Conservation (phyloP, 805 yeast genomes). For the Candida ulmi region DNA sequence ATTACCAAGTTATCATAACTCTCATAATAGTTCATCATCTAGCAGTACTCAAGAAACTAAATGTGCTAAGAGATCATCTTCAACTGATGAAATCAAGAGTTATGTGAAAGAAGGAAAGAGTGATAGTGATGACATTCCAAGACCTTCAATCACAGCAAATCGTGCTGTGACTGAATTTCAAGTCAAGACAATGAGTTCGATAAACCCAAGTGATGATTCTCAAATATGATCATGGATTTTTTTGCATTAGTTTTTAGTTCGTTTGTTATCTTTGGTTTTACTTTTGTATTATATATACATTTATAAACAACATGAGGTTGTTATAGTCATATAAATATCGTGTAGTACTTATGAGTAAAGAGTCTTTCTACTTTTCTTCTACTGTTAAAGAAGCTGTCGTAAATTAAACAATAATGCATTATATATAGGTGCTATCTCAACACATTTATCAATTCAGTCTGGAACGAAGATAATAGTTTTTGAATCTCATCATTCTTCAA, state of each 20-base stretch:
- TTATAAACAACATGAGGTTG: too few relatives aligned
- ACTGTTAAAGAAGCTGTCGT: too few relatives aligned
- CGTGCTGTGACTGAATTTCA: slow-evolving; percentile 13
- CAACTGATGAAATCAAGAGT: slow-evolving; percentile 8
- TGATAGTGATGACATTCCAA: background rate
- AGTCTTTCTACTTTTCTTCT: too few relatives aligned
- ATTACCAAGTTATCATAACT: slow-evolving; percentile 2
- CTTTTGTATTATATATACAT: too few relatives aligned
- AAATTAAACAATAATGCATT: too few relatives aligned
- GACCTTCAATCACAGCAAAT: slow-evolving; percentile 5
- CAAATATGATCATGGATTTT: too few relatives aligned
- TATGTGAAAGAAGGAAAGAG: background rate
- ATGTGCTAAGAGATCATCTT: slow-evolving; percentile 5
- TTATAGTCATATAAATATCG: too few relatives aligned
- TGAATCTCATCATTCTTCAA: slow-evolving; percentile 3
- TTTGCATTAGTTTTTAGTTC: too few relatives aligned
- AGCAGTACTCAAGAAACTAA: background rate
- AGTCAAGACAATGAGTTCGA: slow-evolving; percentile 5
- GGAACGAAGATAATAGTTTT: slow-evolving; percentile 4
- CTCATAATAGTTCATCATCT: slow-evolving; percentile 7
- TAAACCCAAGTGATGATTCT: background rate
- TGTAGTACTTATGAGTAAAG: too few relatives aligned
- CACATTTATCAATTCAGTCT: background rate
- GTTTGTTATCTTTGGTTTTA: too few relatives aligned
- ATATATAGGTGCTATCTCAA: background rate